phyloP scores from a whole-genome alignment of 805 yeast species.

The Candida caryicola region DNA sequence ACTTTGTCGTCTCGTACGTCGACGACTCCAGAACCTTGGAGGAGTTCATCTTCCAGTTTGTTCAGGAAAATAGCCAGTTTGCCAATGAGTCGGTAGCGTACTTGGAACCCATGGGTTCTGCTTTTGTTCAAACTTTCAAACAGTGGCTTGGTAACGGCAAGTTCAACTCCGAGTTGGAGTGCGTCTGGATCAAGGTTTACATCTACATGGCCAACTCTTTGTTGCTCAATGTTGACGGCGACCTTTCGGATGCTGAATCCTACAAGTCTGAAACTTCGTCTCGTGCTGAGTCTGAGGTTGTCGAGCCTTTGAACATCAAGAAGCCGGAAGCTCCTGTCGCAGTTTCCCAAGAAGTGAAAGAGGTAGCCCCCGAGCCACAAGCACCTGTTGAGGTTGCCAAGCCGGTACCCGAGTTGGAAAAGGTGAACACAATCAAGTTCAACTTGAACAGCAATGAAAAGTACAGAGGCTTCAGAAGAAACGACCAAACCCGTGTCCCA shows the following conservation, averaged over 20 bases:
- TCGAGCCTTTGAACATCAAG: constrained; percentile 27
- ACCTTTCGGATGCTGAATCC: constrained; percentile 24
- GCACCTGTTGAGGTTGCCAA: background rate
- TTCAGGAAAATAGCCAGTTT: constrained; percentile 28
- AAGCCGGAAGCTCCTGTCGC: constrained; percentile 1
- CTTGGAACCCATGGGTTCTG: constrained; percentile 43
- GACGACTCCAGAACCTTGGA: constrained; percentile 26
- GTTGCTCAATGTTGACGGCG: constrained; percentile 23
- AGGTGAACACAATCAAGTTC: constrained; percentile 19
- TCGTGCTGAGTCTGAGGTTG: constrained; percentile 11
- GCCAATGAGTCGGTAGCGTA: constrained; percentile 24
- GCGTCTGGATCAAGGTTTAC: constrained; percentile 39
- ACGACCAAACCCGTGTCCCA: constrained; percentile 17
- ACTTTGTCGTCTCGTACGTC: constrained; percentile 29
- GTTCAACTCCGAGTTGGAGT: constrained; percentile 31
- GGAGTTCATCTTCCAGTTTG: constrained; percentile 33
- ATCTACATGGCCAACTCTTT: constrained; percentile 39
- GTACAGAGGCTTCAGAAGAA: constrained; percentile 44
- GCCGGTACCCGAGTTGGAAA: constrained; percentile 2
- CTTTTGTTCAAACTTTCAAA: constrained; percentile 36
- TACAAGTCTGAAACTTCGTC: constrained; percentile 11
- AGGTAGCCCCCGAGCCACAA: background rate
- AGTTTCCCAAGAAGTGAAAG: background rate
- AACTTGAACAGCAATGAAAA: constrained; percentile 31
- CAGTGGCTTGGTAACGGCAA: constrained; percentile 32